Evolutionary conservation across 495 filamentous ascomycete genomes (phyloP), one percentile per base, ranked within the genome.

Genomic region (Aspergillus bertholletiae): DNA sequence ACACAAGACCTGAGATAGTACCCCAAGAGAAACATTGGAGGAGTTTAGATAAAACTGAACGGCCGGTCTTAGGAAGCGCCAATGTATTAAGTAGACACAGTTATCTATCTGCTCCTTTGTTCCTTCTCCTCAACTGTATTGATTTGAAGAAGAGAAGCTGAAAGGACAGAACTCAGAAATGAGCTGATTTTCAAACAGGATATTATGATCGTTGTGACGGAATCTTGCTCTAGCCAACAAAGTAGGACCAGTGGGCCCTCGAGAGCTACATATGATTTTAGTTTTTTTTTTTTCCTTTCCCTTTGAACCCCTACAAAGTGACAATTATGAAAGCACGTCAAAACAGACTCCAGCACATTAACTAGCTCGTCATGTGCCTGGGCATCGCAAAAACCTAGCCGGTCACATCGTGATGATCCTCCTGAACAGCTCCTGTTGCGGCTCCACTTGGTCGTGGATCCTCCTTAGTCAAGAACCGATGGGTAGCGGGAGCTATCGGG

Each of bases 401-500:
- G n/a, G n/a, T n/a, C n/a, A n/a, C n/a, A 27, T 40, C 32, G 21
- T 51, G 34, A 51, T 20, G 49, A 51, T 41, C 34, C 48, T 51
- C 34, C 22, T 51, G 49, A 27, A 27, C 12, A 30, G 12, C 46
- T 50, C 46, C 39, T 51, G 26, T 23, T 44, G 23, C 39, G 26
- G 28, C 32, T 51, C 43, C 46, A 26, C 39, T 32, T 12, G 18
- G 54, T 28, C 40, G 40, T 41, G 40, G 41, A 23, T 49, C 8
- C 28, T 49, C 46, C 46, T 35, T 37, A 23, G 52, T 44, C 43
- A 54, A 47, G 44, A 54, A 37, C 43, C 46, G 44, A 39, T 40
- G 44, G 52, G 44, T 44, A 54, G 8, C 43, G 46, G 53, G 46
- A 50, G 46, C 46, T 56, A 50, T 47, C 46, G 37, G 30, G n/a